Conservation (phyloP, 192 early-diverging fungal species). For the Coemansia sp. region DNA sequence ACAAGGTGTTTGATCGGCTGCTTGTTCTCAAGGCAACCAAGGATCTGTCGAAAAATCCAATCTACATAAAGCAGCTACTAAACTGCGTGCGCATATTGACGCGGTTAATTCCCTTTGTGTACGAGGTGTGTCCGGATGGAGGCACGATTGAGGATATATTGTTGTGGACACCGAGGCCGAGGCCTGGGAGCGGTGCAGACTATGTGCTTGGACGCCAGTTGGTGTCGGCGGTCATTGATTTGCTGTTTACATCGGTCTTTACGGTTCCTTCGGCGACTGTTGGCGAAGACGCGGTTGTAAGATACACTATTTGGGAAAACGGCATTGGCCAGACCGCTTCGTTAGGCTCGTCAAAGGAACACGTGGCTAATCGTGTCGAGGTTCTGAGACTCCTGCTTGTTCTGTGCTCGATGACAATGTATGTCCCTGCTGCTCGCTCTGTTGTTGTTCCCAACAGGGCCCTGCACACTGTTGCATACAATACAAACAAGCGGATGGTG, state of each 20-base stretch:
- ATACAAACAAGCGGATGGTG: conserved; percentile 57
- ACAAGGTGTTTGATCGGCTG: conserved; percentile 66
- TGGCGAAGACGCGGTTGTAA: conserved; percentile 49
- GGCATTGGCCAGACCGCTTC: conserved; percentile 71
- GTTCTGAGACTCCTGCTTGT: conserved; percentile 72
- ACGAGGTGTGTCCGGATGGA: conserved; percentile 54
- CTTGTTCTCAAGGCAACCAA: conserved; percentile 49
- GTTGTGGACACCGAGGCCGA: conserved; percentile 41
- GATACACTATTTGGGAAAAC: conserved; percentile 73
- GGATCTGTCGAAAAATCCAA: conserved; percentile 50
- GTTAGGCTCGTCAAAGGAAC: conserved; percentile 63
- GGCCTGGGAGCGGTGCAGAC: conserved; percentile 41
- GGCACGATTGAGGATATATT: conserved; percentile 32
- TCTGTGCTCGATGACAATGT: conserved; percentile 78
- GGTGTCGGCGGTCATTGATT: conserved; percentile 50
- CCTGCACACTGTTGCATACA: conserved; percentile 37
- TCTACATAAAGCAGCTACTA: conserved; percentile 60
- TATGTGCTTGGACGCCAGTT: conserved; percentile 54
- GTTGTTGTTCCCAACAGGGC: conserved; percentile 26
- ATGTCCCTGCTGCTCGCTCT: conserved; percentile 51
- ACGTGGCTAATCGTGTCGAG: conserved; percentile 73
- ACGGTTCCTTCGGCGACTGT: conserved; percentile 58
- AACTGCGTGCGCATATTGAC: conserved; percentile 85
- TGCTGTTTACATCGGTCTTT: conserved; percentile 67
- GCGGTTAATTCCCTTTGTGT: conserved; percentile 79